These are phyloP conservation scores for Rhododendron henanense DNA, from an alignment of 148 eudicot species.

Conservation along the genomic window DNA sequence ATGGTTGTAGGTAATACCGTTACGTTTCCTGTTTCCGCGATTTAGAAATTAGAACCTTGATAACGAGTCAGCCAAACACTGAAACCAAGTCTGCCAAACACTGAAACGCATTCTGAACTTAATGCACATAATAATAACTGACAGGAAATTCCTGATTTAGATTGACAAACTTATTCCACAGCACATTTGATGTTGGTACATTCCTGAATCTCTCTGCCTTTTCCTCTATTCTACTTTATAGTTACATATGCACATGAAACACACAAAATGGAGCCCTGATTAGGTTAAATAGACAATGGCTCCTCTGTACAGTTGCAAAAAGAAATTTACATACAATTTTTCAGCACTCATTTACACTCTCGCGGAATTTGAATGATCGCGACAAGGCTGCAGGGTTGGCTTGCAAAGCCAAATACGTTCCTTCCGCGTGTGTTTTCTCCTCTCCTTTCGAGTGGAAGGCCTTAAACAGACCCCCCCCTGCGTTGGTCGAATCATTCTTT, in stretches of 20 bases:
- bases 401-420: slow-evolving; percentile 36
- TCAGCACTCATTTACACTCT: slow-evolving; percentile 25
- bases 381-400: slow-evolving; percentile 86
- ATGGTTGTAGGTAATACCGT: neutral
- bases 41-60: neutral
- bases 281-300: neutral
- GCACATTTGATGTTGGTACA: slow-evolving; percentile 11
- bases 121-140: neutral
- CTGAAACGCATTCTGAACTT: neutral
- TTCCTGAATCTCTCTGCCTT: slow-evolving; percentile 14
- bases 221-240: neutral
- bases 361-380: slow-evolving; percentile 64
- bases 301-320: neutral
- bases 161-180: slow-evolving; percentile 1
- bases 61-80: neutral
- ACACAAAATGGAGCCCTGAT: slow-evolving; percentile 10
- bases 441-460: slow-evolving; percentile 27
- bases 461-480: slow-evolving; percentile 29
- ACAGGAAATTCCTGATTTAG: neutral
- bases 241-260: neutral
- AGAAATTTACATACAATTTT: neutral
- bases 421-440: slow-evolving; percentile 7
- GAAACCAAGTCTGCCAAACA: neutral
- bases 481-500: slow-evolving; percentile 8
- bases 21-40: neutral